Evolutionary conservation across 1,139 yeast genomes (phyloP).

Genomic region (Hyphopichia khmerensis): DNA sequence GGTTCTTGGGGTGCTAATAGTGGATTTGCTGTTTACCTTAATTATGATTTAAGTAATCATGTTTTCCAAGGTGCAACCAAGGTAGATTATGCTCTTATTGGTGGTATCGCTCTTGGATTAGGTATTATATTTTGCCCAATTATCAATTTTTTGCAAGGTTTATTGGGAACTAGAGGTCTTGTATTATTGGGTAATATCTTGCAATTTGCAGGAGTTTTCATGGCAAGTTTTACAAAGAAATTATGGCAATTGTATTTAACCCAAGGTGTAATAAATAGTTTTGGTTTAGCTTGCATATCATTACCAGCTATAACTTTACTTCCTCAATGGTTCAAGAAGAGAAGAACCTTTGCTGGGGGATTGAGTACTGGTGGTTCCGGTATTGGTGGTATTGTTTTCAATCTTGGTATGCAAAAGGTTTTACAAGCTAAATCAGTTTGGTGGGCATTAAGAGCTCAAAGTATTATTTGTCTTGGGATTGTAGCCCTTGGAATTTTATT

Average conservation of each 20-base stretch:
- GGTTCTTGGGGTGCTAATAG: slow-evolving; percentile 56
- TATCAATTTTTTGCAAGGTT: slow-evolving; percentile 38
- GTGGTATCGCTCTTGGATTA: slow-evolving; percentile 42
- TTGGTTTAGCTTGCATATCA: slow-evolving; percentile 26
- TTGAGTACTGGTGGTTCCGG: slow-evolving; percentile 55
- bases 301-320: slow-evolving; percentile 42
- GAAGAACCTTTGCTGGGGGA: slow-evolving; percentile 58
- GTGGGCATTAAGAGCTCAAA: slow-evolving; percentile 46
- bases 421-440: slow-evolving; percentile 18
- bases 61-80: slow-evolving; percentile 42
- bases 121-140: slow-evolving; percentile 37
- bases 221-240: slow-evolving; percentile 53
- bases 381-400: slow-evolving; percentile 17
- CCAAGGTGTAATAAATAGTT: slow-evolving; percentile 28
- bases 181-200: slow-evolving; percentile 44
- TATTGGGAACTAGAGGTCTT: slow-evolving; percentile 37
- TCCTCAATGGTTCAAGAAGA: slow-evolving; percentile 63
- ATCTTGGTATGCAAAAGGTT: slow-evolving; percentile 29
- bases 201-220: slow-evolving; percentile 50
- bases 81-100: slow-evolving; percentile 39
- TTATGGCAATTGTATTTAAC: slow-evolving; percentile 35
- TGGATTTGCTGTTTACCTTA: slow-evolving; percentile 53
- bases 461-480: slow-evolving; percentile 26
- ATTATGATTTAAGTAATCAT: slow-evolving; percentile 37
- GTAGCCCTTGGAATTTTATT: slow-evolving; percentile 23